Evolutionary conservation across 2,329 filamentous ascomycete species (phyloP), one percentile per base, ranked within the genome.

Genomic region (Teratosphaeria viscida): DNA sequence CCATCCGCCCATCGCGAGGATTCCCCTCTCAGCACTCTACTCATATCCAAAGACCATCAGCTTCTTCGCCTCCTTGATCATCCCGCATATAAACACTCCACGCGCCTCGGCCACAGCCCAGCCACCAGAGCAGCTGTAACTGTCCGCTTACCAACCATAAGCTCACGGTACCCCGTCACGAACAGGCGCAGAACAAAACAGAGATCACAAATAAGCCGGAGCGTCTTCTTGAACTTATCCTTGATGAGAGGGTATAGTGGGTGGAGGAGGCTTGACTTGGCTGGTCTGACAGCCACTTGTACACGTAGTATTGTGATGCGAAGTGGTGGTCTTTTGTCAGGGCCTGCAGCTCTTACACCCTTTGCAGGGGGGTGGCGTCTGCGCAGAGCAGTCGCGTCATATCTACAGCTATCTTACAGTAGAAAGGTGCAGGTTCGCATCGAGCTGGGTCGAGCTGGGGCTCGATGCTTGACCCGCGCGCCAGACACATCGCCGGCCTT

Each of bases 201-300:
- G 59, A 49, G 87, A 90, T 89, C 88, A 87, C 89, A 87, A 95
- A 92, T 95, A 95, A 96, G 91, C 91, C 91, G 91, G 91, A 95
- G 91, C 89, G 84, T 84, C 86, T 86, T 85, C 85, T 91, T 86
- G 83, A 89, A 85, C 85, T 82, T 85, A 81, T 80, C 79, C 77
- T 83, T 79, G 89, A 95, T 77, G 94, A 88, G 84, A 80, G 74
- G 74, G 77, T 54, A 32, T 79, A 85, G 85, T 88, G 89, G 86
- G 85, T 95, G 88, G 89, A 86, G 84, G 86, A 82, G 79, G 89
- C 83, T 95, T 95, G 91, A 90, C 95, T 59, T 90, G 89, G 89
- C 85, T 86, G 88, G 83, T 86, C 88, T 80, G 77, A 94, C 88
- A 92, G 19, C 29, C 29, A 32, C 29, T 7, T 5, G 29, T 32